Evolutionary conservation across 352 stramenopile species (phyloP), one percentile per base, ranked within the genome.

Genomic region (Phytophthora citrophthora): DNA sequence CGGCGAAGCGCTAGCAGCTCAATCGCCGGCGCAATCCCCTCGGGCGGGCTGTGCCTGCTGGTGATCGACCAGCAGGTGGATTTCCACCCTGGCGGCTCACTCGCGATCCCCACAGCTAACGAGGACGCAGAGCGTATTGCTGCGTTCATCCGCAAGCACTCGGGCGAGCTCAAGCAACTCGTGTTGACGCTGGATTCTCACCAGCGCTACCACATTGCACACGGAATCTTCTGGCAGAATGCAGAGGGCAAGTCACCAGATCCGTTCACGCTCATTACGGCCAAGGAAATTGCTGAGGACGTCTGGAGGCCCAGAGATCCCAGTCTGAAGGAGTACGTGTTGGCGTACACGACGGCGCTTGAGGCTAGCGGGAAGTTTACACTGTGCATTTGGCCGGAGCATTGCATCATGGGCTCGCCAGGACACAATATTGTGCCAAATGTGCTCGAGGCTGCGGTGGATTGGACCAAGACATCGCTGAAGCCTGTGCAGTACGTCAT

Each of bases 181-280:
- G 85, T 98, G 18, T 83, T 98, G n/a, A 99, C 97, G 20, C 76
- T 99, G 50, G 96, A 99, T 72, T 97, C 92, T 41, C 97, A 99
- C 78, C 90, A 98, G 53, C 93, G 91, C 38, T 87, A 97, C 53
- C 94, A 99, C 78, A 98, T 99, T 67, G 94, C 96, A 6, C 95
- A 99, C 76, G 90, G 88, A 8, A 81, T 84, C 29, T 99, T 98
- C 69, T 99, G 97, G 96, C 66, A 78, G 16, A 83, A 96, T 54
- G 68, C 60, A 0, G 45, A 77, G 18, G 79, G 74, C 24, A 68
- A 89, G 20, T 83, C 87, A 51, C 96, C 96, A 0, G 56, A 77
- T 29, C 91, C 94, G 12, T 99, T 99, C 72, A 98, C 96, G 13
- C 63, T 93, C 9, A 99, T 99, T 65, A 93, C 83, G 5, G 68